Evolutionary conservation across 2,329 filamentous ascomycete species (phyloP).

Genomic region (Colletotrichum abscissum): DNA sequence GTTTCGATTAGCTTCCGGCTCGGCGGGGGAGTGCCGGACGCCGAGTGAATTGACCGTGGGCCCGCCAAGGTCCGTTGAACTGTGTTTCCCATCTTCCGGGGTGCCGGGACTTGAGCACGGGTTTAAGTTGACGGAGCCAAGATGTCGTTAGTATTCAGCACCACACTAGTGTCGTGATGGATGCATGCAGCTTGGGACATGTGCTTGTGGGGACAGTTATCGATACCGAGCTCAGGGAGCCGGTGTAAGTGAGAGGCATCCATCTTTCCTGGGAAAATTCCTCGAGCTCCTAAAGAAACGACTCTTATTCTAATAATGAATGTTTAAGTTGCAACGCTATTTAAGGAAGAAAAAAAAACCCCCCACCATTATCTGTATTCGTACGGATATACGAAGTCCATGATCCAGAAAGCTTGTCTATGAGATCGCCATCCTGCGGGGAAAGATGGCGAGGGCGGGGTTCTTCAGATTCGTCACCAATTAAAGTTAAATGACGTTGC

Average conservation of each 20-base stretch:
- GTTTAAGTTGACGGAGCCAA: not conserved
- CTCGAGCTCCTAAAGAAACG: too few species aligned
- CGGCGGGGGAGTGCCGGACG: conserved; percentile 5
- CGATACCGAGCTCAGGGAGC: not conserved
- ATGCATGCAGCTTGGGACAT: not conserved
- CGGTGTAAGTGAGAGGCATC: too few species aligned
- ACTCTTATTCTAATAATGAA: too few species aligned
- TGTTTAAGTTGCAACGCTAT: too few species aligned
- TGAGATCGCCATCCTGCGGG: not conserved
- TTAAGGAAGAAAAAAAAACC: too few species aligned
- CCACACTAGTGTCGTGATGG: not conserved
- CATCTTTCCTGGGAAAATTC: too few species aligned
- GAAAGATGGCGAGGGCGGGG: not conserved
- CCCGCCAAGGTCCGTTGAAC: not conserved
- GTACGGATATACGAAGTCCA: too few species aligned
- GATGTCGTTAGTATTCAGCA: not conserved
- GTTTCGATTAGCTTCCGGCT: conserved; percentile 4
- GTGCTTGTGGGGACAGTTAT: not conserved
- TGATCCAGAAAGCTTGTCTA: not conserved
- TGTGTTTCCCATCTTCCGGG: not conserved
- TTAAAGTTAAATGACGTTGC: conserved; percentile 25
- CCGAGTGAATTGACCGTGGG: not conserved
- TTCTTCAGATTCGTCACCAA: not conserved
- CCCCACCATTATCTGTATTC: too few species aligned
- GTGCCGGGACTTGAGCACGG: not conserved